Evolutionary conservation across 1,284 basidiomycete species (phyloP).

Genomic region (Cryptococcus sp.): DNA sequence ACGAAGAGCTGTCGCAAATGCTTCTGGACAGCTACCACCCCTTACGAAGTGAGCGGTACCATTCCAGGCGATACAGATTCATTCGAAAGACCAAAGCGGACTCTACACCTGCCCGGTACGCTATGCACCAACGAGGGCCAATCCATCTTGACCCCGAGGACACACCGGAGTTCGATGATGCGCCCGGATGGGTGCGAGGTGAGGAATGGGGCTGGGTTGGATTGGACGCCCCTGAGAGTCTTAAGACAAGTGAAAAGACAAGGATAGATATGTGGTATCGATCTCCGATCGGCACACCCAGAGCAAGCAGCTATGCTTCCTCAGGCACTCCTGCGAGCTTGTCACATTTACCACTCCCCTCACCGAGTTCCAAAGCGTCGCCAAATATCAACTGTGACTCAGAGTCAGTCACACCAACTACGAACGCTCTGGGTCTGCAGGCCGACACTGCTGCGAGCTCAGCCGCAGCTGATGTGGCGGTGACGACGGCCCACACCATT

Average conservation of each 20-base stretch:
- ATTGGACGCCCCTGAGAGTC: constrained; percentile 21
- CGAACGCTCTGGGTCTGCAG: not conserved
- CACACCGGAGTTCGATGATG: constrained; percentile 49
- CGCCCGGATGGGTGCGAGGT: constrained; percentile 46
- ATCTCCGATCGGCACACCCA: not conserved
- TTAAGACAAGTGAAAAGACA: constrained; percentile 22
- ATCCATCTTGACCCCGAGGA: constrained; percentile 34
- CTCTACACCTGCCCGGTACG: constrained; percentile 51
- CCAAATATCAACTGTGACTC: not conserved
- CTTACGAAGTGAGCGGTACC: constrained; percentile 51
- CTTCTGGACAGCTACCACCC: constrained; percentile 56
- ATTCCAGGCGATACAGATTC: constrained; percentile 53
- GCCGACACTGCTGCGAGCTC: not conserved
- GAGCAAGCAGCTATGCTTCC: not conserved
- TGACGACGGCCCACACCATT: too few species aligned
- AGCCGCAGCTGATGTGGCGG: not conserved
- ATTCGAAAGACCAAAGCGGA: constrained; percentile 54
- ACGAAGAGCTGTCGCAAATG: constrained; percentile 56
- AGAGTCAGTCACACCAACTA: not conserved
- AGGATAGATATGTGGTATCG: constrained; percentile 18
- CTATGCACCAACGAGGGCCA: constrained; percentile 36
- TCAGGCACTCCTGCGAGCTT: not conserved
- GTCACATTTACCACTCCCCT: not conserved
- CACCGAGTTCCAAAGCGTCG: not conserved
- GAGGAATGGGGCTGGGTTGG: constrained; percentile 51